These are phyloP conservation scores for Mycena maculata DNA, from an alignment of 768 basidiomycete species.

Conservation along the genomic window DNA sequence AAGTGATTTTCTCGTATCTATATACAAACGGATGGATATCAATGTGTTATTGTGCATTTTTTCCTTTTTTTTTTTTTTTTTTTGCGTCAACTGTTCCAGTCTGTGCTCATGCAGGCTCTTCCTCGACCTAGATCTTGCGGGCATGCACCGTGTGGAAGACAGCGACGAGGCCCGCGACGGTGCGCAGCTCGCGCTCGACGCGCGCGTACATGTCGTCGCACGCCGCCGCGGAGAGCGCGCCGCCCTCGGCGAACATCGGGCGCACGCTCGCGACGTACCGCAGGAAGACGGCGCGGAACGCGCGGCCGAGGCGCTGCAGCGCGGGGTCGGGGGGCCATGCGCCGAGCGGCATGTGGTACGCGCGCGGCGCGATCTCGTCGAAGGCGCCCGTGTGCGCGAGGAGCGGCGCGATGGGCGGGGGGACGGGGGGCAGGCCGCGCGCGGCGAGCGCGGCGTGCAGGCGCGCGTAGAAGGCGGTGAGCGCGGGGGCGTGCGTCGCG, in stretches of 20 bases:
- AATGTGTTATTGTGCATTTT: slow-evolving; percentile 5
- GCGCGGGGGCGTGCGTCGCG: slow-evolving; percentile 53
- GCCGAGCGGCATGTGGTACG: slow-evolving; percentile 66
- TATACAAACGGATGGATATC: slow-evolving; percentile 8
- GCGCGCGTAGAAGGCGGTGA: slow-evolving; percentile 50
- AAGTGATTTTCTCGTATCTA: neutral
- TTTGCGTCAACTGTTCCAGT: too few relatives aligned
- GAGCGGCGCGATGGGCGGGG: slow-evolving; percentile 49
- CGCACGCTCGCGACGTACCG: slow-evolving; percentile 61
- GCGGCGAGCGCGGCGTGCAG: slow-evolving; percentile 49
- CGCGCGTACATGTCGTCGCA: slow-evolving; percentile 54
- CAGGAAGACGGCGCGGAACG: slow-evolving; percentile 51
- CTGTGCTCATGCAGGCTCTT: neutral
- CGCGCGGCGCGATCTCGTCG: slow-evolving; percentile 47
- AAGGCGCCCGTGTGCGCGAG: slow-evolving; percentile 55
- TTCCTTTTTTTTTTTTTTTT: too few relatives aligned
- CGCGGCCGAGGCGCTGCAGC: slow-evolving; percentile 53
- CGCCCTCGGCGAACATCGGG: slow-evolving; percentile 58
- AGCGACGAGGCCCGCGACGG: slow-evolving; percentile 59
- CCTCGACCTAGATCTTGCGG: slow-evolving; percentile 24
- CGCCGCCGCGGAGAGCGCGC: slow-evolving; percentile 46
- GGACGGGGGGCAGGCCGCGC: slow-evolving; percentile 53
- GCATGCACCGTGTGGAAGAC: slow-evolving; percentile 65
- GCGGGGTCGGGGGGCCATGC: slow-evolving; percentile 56
- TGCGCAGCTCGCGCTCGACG: slow-evolving; percentile 60